Percentiles rank a stretch among this genome's conserved stretches.
These are phyloP conservation scores for Aspergillus oerlinghausenensis DNA, from an alignment of 2,329 filamentous ascomycete genomes.

Conservation along the genomic window DNA sequence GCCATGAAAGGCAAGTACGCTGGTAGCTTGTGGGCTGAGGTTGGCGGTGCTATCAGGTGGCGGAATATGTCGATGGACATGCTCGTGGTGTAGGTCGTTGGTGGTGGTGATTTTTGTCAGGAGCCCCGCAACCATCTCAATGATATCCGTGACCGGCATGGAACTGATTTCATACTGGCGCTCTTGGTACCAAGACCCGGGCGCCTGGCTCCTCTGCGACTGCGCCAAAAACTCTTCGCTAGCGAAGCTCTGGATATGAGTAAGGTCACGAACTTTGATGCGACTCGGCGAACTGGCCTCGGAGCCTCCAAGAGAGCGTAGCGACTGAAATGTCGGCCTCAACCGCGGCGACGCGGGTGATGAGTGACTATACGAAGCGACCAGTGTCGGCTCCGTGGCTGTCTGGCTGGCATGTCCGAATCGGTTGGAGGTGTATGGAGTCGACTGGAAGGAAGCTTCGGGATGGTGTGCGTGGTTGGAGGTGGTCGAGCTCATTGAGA, in stretches of 20 bases:
- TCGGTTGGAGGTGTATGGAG: conserved; percentile 15
- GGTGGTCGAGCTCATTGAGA: conserved; percentile 48
- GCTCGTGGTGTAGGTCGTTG: conserved; percentile 91
- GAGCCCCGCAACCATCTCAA: conserved; percentile 96
- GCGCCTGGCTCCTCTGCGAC: conserved; percentile 43
- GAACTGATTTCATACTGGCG: conserved; percentile 88
- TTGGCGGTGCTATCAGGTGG: conserved; percentile 55
- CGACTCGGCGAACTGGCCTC: conserved; percentile 49
- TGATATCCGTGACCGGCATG: conserved; percentile 96
- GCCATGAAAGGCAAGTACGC: conserved; percentile 90
- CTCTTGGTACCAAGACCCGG: conserved; percentile 46
- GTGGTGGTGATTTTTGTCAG: conserved; percentile 96
- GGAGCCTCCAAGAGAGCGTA: conserved; percentile 40
- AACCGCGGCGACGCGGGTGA: conserved; percentile 45
- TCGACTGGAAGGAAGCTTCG: conserved; percentile 11
- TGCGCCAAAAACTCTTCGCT: conserved; percentile 65
- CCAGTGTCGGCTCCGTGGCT: conserved; percentile 22
- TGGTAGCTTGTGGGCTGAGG: conserved; percentile 61
- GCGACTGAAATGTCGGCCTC: conserved; percentile 42
- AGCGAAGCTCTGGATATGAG: conserved; percentile 85
- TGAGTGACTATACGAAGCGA: conserved; percentile 26
- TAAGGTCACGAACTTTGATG: conserved; percentile 81
- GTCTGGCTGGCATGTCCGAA: conserved; percentile 22
- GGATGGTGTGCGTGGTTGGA: conserved; percentile 25
- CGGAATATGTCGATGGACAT: conserved; percentile 70